These are phyloP conservation scores for Cunninghamia lanceolata DNA, from an alignment of 75 land plant genomes.

Conservation along the genomic window DNA sequence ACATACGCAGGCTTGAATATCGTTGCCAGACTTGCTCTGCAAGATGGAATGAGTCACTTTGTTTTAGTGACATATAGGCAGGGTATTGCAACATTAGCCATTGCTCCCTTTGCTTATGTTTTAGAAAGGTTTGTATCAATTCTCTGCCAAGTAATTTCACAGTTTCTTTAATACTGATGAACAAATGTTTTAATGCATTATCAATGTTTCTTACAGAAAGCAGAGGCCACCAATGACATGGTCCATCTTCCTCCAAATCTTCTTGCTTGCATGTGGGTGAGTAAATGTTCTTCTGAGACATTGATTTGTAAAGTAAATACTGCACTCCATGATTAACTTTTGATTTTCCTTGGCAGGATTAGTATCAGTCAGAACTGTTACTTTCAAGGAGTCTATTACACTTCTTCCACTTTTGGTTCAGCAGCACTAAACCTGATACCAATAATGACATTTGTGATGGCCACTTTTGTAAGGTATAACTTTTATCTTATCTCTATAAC, in stretches of 20 bases:
- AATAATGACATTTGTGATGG: slow-evolving; percentile 25
- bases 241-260: slow-evolving; percentile 1
- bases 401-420: slow-evolving; percentile 30
- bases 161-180: not conserved
- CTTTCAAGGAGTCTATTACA: slow-evolving; percentile 32
- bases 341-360: slow-evolving; percentile 16
- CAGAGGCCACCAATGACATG: slow-evolving; percentile 1
- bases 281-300: not conserved
- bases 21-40: not conserved
- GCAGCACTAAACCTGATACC: slow-evolving; percentile 30
- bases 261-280: slow-evolving; percentile 9
- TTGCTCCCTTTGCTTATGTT: slow-evolving; percentile 11
- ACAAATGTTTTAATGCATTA: not conserved
- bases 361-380: slow-evolving; percentile 24
- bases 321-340: not conserved
- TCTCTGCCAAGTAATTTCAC: not conserved
- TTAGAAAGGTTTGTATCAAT: slow-evolving; percentile 1
- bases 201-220: not conserved
- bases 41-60: not conserved
- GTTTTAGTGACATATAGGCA: not conserved
- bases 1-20: not conserved
- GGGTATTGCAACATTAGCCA: not conserved
- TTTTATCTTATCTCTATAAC: not conserved
- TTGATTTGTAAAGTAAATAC: not conserved
- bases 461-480: slow-evolving; percentile 23